Evolutionary conservation across 352 stramenopile species (phyloP).

Genomic region (Globisporangium irregulare): DNA sequence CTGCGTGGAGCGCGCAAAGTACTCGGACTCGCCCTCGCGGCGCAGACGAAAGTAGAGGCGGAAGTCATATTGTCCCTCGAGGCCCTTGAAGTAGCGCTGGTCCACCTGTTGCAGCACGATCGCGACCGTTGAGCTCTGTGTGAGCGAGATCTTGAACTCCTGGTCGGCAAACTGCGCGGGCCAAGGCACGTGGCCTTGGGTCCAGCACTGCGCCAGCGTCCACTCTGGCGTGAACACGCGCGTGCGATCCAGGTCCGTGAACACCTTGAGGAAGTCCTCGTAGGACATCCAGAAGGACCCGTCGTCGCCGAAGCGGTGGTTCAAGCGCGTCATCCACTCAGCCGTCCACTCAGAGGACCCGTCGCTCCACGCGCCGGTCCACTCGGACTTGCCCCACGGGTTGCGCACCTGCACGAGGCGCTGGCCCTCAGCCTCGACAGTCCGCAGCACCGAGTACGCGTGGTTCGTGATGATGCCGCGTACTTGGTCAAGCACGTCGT

Average conservation of each 20-base stretch:
- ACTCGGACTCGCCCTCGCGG: slow-evolving; percentile 23
- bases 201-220: slow-evolving; percentile 38
- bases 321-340: slow-evolving; percentile 37
- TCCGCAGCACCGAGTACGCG: slow-evolving; percentile 54
- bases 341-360: slow-evolving; percentile 47
- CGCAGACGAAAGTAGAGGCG: slow-evolving; percentile 33
- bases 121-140: slow-evolving; percentile 22
- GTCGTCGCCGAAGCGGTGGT: slow-evolving; percentile 47
- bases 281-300: slow-evolving; percentile 67
- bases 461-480: slow-evolving; percentile 46
- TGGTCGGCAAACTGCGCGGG: slow-evolving; percentile 25
- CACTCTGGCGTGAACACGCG: slow-evolving; percentile 37
- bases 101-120: slow-evolving; percentile 42
- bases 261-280: slow-evolving; percentile 36
- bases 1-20: slow-evolving; percentile 27
- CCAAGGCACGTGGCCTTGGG: slow-evolving; percentile 27
- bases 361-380: slow-evolving; percentile 46
- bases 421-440: slow-evolving; percentile 35
- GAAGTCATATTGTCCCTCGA: slow-evolving; percentile 43
- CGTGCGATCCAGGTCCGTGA: slow-evolving; percentile 34
- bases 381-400: slow-evolving; percentile 58
- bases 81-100: slow-evolving; percentile 34
- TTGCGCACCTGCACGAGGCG: slow-evolving; percentile 40
- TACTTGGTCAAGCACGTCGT: slow-evolving; percentile 14
- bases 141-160: slow-evolving; percentile 31